Percentiles rank a stretch among this genome's conserved stretches.
Evolutionary conservation across 2,329 filamentous ascomycete species (phyloP).

Genomic region (Trichoderma koningii): DNA sequence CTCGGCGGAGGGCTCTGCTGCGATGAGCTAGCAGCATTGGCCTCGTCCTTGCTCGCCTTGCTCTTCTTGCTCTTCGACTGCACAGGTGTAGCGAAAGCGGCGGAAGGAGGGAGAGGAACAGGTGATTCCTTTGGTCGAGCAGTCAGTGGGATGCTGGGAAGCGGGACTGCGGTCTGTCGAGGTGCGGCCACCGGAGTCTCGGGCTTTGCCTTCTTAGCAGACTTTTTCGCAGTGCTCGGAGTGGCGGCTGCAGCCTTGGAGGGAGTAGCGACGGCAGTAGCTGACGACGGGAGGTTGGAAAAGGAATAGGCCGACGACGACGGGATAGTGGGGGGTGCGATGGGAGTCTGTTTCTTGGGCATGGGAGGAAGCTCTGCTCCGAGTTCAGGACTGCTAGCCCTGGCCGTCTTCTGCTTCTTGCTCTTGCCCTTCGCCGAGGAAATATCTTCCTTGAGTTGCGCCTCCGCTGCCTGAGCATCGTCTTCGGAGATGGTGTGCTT

Average conservation of each 20-base stretch:
- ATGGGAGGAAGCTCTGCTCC: conserved; percentile 37
- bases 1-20: conserved; percentile 32
- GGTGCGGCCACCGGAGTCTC: conserved; percentile 37
- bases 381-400: conserved; percentile 40
- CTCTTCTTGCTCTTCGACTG: conserved; percentile 35
- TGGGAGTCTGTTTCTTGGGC: conserved; percentile 39
- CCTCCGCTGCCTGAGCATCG: conserved; percentile 40
- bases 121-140: conserved; percentile 36
- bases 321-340: conserved; percentile 40
- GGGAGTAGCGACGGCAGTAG: conserved; percentile 32
- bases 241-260: conserved; percentile 33
- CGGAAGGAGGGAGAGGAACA: conserved; percentile 31
- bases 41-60: conserved; percentile 38
- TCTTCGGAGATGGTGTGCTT: conserved; percentile 44
- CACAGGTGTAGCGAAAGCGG: conserved; percentile 29
- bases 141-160: conserved; percentile 42
- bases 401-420: conserved; percentile 44
- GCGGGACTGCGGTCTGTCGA: conserved; percentile 39
- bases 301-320: conserved; percentile 29
- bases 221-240: conserved; percentile 32
- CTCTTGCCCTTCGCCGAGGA: conserved; percentile 45
- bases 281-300: conserved; percentile 26
- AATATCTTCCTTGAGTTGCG: conserved; percentile 42
- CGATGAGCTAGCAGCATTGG: conserved; percentile 24
- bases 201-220: conserved; percentile 30